Base-by-base conservation (phyloP, 495 filamentous ascomycete species). In the Penicillium bovifimosum region DNA sequence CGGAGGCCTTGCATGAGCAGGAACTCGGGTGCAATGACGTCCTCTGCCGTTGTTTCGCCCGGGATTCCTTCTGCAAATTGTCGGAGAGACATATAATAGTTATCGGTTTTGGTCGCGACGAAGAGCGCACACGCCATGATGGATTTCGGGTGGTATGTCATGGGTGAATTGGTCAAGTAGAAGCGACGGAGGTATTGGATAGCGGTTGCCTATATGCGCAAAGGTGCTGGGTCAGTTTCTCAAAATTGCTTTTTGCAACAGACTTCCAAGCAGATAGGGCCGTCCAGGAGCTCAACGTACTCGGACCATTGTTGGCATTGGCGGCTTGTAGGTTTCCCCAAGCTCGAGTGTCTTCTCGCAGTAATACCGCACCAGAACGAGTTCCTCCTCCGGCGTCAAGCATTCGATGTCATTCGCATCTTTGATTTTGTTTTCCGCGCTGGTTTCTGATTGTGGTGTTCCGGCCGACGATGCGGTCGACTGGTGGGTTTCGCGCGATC, bases 121-220 rank as follows among this genome's bases (percentile, higher is more conserved):
- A 92, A 96, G 53, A 98, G 79, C 34, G 89, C 86, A 32, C 89
- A 87, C 26, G 86, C 82, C 59, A 95, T 82, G 65, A 98, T 91
- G 49, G 84, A 81, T 55, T 87, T 86, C 0, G 91, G 91, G 54
- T 90, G 87, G 65, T 96, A 95, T 33, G 91, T 96, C 86, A 97
- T 92, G 50, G 88, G 82, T 32, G 87, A 93, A 69, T 96, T 96
- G 53, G 86, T 88, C 20, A 96, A 79, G 71, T 96, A 98, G 77
- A 98, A 96, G 49, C 93, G 87, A 47, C 87, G 85, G 39, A 97
- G 81, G 69, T 91, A 96, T 69, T 92, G 87, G 38, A 93, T 85
- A 28, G 90, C 90, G 27, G 95, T 98, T 7, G 91, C 88, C 81
- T 88, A 63, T 54, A 31, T 24, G 28, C 14, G 14, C 6, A 39